Evolutionary conservation across 2,329 filamentous ascomycete species (phyloP), one percentile per base, ranked within the genome.

Genomic region (Paracorniculantispora psalliotae): DNA sequence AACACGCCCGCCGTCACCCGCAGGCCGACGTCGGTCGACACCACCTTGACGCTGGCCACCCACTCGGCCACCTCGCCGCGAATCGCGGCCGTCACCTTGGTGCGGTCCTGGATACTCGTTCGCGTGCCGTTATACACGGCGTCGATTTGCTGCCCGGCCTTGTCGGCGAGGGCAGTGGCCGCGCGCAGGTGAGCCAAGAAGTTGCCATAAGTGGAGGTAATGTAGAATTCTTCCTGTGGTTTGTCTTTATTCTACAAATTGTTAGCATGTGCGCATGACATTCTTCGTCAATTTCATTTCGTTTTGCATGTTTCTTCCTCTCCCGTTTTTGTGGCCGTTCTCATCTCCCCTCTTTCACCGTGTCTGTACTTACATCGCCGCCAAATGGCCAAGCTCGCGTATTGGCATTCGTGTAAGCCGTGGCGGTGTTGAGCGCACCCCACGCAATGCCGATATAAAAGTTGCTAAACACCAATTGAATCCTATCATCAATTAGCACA

Each of bases 391-490:
- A 89, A 0, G 85, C 73, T 1, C 85, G 77, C 0, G 86, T 88
- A 23, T 72, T 72, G 25, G 77, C 78, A 2, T 69, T 71, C 0
- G 85, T 88, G 62, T 87, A 88, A 26, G 77, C 76, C 0, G 78
- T 69, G 1, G 83, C 84, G 46, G 77, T 78, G 8, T 79, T 73
- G 0, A 88, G 72, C 0, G 84, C 80, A 0, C 85, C 84, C 46
- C 79, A 75, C 0, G 84, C 81, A 61, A 87, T 87, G 2, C 84
- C 84, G 1, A 87, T 72, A 67, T 88, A 87, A 66, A 88, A 84
- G 67, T 87, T 87, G 66, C 76, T 77, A 69, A 88, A 88, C n/a
- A 86, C 81, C 0, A 87, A 77, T 67, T 88, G 84, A 60, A 87
- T 86, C 0, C 77, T 80, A 33, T 1, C n/a, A 2, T 2, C 1